Percentiles rank a stretch among this genome's conserved stretches.
These are phyloP conservation scores for Barnettozyma hawaiiensis DNA, from an alignment of 1,139 yeast genomes.

Conservation along the genomic window DNA sequence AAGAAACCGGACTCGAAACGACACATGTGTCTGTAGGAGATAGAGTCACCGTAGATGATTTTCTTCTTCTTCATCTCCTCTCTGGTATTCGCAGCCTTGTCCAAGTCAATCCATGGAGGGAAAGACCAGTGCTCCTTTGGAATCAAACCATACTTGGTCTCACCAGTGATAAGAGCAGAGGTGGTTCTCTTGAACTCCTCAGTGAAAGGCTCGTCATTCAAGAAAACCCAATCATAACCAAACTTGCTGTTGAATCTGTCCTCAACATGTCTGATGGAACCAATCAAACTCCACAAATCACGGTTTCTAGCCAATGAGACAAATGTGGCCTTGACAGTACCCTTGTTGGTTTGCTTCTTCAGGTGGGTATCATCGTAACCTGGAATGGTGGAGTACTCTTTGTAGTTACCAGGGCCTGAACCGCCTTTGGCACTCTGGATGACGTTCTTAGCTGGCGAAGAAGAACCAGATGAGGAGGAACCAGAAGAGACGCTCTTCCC, in stretches of 20 bases:
- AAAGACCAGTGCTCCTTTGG: slow-evolving; percentile 49
- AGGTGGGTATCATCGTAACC: slow-evolving; percentile 16
- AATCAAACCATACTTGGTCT: slow-evolving; percentile 45
- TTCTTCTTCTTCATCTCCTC: slow-evolving; percentile 39
- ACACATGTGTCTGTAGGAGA: slow-evolving; percentile 81
- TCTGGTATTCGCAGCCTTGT: slow-evolving; percentile 33
- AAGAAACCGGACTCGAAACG: slow-evolving; percentile 89
- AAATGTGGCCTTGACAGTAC: slow-evolving; percentile 60
- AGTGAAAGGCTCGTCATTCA: slow-evolving; percentile 48
- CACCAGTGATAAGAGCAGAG: slow-evolving; percentile 36
- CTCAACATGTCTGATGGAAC: slow-evolving; percentile 64
- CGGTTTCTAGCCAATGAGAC: slow-evolving; percentile 70
- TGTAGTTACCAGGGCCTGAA: slow-evolving; percentile 10
- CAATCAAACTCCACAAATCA: slow-evolving; percentile 55
- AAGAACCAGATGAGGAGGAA: slow-evolving; percentile 21
- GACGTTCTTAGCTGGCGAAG: slow-evolving; percentile 7
- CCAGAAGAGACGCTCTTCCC: slow-evolving; percentile 7
- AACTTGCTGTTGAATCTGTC: slow-evolving; percentile 63
- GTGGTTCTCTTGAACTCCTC: slow-evolving; percentile 42
- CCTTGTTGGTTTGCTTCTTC: slow-evolving; percentile 22
- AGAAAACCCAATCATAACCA: slow-evolving; percentile 50
- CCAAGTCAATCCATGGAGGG: slow-evolving; percentile 58
- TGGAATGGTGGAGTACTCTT: slow-evolving; percentile 11
- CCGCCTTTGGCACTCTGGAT: slow-evolving; percentile 12
- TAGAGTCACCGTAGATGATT: slow-evolving; percentile 58